Evolutionary conservation across 2,329 filamentous ascomycete species (phyloP).

Genomic region (Aspergillus cejpii): DNA sequence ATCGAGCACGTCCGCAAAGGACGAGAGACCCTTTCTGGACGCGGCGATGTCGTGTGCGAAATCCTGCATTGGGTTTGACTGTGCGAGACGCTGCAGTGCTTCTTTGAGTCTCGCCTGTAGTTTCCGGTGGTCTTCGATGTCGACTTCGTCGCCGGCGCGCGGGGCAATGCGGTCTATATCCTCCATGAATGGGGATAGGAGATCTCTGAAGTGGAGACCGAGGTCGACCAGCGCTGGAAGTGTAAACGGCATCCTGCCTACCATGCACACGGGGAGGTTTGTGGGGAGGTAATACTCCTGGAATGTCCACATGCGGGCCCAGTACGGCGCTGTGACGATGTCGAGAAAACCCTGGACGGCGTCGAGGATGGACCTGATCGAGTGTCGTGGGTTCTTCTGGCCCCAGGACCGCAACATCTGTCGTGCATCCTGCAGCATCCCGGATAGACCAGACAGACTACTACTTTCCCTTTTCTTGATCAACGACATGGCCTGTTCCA

Average conservation of each 20-base stretch:
- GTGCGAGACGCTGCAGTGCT: background rate
- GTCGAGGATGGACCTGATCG: background rate
- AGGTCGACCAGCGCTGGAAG: background rate
- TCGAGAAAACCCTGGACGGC: background rate
- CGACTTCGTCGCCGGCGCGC: slow-evolving; percentile 2
- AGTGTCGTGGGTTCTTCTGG: background rate
- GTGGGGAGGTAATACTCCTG: slow-evolving; percentile 6
- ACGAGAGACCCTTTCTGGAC: background rate
- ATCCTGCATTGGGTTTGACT: slow-evolving; percentile 4
- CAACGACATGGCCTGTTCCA: slow-evolving; percentile 1
- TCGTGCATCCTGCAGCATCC: background rate
- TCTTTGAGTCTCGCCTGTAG: background rate
- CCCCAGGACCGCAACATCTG: background rate
- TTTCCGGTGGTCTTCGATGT: slow-evolving; percentile 1
- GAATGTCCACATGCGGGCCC: slow-evolving; percentile 8
- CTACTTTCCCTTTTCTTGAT: background rate
- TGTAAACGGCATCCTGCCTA: background rate
- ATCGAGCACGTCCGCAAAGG: slow-evolving; percentile 2
- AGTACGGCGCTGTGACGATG: slow-evolving; percentile 4
- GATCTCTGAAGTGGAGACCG: background rate
- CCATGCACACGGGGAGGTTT: slow-evolving; percentile 3
- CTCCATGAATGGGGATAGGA: background rate
- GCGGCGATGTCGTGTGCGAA: slow-evolving; percentile 5
- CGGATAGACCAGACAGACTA: no score
- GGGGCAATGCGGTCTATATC: slow-evolving; percentile 1